Conservation (phyloP, 495 filamentous ascomycete genomes). For the Oidiodendron maius region DNA sequence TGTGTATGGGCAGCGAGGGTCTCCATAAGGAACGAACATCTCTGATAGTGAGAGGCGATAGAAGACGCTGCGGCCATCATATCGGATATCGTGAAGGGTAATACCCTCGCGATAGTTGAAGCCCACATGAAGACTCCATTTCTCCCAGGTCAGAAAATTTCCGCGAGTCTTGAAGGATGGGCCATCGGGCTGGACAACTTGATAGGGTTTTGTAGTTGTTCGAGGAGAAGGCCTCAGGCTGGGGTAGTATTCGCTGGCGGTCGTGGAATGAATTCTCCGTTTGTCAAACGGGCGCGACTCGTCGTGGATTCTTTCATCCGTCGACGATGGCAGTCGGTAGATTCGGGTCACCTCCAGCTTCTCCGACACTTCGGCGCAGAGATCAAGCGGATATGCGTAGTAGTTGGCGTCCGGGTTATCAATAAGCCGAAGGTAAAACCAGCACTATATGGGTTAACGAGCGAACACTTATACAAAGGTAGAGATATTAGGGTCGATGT, state of each 20-base stretch:
- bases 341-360: background rate
- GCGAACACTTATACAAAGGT: background rate
- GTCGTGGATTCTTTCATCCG: background rate
- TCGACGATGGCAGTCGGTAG: background rate
- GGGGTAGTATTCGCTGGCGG: background rate
- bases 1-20: constrained; percentile 65
- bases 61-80: constrained; percentile 60
- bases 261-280: background rate
- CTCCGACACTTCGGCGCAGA: background rate
- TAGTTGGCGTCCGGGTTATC: background rate
- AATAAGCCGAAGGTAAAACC: background rate
- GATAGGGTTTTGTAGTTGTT: constrained; percentile 35
- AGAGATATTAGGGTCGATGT: background rate
- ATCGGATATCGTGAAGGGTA: constrained; percentile 63
- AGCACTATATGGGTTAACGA: background rate
- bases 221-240: background rate
- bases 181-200: constrained; percentile 46
- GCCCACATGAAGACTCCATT: constrained; percentile 65
- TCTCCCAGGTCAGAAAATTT: constrained; percentile 58
- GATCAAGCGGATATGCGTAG: constrained; percentile 1
- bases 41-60: constrained; percentile 67
- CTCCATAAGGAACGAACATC: constrained; percentile 76
- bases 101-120: constrained; percentile 71
- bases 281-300: background rate
- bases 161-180: constrained; percentile 40